phyloP scores from a whole-genome alignment of 2,329 filamentous ascomycete genomes.

The Colletotrichum caudatum region DNA sequence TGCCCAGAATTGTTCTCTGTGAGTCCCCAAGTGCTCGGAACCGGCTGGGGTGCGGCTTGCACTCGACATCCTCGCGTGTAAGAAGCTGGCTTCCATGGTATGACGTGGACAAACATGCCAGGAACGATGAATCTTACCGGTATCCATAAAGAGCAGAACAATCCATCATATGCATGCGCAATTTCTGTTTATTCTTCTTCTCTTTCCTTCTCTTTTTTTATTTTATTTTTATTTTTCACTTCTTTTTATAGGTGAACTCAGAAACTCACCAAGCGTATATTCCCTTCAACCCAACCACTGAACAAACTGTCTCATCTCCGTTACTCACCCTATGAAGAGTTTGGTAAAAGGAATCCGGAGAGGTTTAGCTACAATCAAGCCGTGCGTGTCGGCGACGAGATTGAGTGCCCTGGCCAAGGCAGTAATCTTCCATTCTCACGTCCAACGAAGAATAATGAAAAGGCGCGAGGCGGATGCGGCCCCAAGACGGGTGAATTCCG shows the following conservation, averaged over 20 bases:
- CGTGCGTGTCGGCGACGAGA: constrained; percentile 60
- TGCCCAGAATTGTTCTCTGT: background rate
- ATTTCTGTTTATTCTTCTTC: too few relatives aligned
- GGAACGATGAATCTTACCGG: background rate
- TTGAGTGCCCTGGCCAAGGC: constrained; percentile 63
- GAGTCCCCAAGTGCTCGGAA: background rate
- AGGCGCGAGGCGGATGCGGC: constrained; percentile 50
- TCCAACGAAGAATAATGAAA: background rate
- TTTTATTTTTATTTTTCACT: too few relatives aligned
- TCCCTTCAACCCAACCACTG: background rate
- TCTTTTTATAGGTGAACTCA: background rate
- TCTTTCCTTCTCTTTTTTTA: too few relatives aligned
- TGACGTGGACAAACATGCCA: background rate
- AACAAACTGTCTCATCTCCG: constrained; percentile 48
- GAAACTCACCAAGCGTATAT: background rate
- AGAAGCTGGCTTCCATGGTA: constrained; percentile 4
- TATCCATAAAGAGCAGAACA: background rate
- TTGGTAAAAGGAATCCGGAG: constrained; percentile 48
- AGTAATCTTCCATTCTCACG: background rate
- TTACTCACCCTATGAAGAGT: constrained; percentile 51
- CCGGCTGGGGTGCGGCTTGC: background rate
- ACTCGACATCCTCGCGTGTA: background rate
- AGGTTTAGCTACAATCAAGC: constrained; percentile 59
- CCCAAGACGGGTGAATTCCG: constrained; percentile 46
- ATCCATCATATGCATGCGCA: accelerated